These are phyloP conservation scores for Endothia cerciana DNA, from an alignment of 2,329 filamentous ascomycete genomes.

Conservation along the genomic window DNA sequence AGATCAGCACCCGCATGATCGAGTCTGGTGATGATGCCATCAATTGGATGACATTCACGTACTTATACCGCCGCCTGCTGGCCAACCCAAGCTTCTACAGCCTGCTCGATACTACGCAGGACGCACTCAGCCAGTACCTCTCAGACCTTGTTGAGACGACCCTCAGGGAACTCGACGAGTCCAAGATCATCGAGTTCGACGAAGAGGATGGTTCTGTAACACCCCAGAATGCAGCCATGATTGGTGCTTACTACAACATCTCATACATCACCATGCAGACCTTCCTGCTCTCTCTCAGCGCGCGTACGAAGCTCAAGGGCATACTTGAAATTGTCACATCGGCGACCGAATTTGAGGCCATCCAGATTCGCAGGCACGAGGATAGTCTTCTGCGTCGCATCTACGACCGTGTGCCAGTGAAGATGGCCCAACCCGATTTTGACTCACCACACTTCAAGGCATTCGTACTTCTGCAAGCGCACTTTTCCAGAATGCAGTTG, in stretches of 20 bases:
- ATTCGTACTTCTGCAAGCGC: constrained; percentile 94
- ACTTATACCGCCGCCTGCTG: constrained; percentile 92
- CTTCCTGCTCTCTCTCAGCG: constrained; percentile 86
- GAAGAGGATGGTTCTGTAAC: constrained; percentile 89
- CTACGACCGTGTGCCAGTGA: constrained; percentile 92
- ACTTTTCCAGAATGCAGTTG: constrained; percentile 96
- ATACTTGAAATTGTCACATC: constrained; percentile 97
- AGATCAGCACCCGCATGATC: constrained; percentile 95
- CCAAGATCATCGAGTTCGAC: constrained; percentile 94
- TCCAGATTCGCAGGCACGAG: constrained; percentile 93
- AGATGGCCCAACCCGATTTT: constrained; percentile 84
- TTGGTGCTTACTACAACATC: constrained; percentile 98
- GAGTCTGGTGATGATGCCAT: constrained; percentile 95
- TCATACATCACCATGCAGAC: constrained; percentile 99
- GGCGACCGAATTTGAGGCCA: constrained; percentile 92
- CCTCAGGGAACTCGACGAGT: constrained; percentile 85
- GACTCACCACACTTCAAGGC: constrained; percentile 99
- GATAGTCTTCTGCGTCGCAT: constrained; percentile 85
- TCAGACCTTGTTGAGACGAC: constrained; percentile 95
- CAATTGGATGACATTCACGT: constrained; percentile 98
- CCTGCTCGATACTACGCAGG: constrained; percentile 83
- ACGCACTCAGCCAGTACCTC: constrained; percentile 90
- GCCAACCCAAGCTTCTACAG: constrained; percentile 98
- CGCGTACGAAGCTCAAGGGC: constrained; percentile 91
- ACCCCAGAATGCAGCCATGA: constrained; percentile 95